Evolutionary conservation across 2,329 filamentous ascomycete species (phyloP).

Genomic region (Fusarium sp.): DNA sequence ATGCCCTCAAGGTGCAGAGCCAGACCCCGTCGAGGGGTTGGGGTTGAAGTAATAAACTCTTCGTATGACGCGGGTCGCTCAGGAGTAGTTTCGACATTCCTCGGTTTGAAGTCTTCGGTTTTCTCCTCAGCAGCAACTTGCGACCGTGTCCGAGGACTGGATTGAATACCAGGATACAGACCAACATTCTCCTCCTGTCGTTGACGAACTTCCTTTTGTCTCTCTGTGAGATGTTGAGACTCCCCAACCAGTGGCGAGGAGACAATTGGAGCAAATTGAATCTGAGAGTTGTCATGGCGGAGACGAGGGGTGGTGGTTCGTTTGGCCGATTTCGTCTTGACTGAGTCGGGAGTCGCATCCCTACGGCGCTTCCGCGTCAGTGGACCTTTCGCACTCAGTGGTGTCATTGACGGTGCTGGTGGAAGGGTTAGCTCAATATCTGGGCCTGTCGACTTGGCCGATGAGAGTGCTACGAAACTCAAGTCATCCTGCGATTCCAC

Average conservation of each 20-base stretch:
- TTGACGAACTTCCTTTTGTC: conserved; percentile 80
- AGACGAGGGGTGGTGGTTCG: conserved; percentile 61
- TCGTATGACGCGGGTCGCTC: conserved; percentile 58
- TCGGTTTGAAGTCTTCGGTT: conserved; percentile 25
- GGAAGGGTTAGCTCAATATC: conserved; percentile 32
- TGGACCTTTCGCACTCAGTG: conserved; percentile 35
- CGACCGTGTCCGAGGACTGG: conserved; percentile 54
- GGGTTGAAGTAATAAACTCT: conserved; percentile 68
- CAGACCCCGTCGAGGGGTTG: conserved; percentile 68
- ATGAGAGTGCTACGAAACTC: conserved; percentile 48
- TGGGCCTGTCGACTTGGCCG: conserved; percentile 46
- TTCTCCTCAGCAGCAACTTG: conserved; percentile 34
- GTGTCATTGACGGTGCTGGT: conserved; percentile 28
- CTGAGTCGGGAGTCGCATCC: conserved; percentile 45
- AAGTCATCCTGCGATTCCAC: conserved; percentile 63
- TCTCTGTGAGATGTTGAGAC: conserved; percentile 81
- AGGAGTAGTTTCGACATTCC: conserved; percentile 57
- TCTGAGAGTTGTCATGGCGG: conserved; percentile 84
- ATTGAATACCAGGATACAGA: conserved; percentile 75
- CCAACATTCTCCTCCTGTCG: conserved; percentile 74
- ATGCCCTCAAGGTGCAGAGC: conserved; percentile 60
- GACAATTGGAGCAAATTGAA: conserved; percentile 78
- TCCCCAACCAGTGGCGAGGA: conserved; percentile 64
- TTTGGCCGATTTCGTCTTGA: conserved; percentile 42
- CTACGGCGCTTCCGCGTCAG: conserved; percentile 46